These are phyloP conservation scores for Fusarium napiforme DNA, from an alignment of 2,329 filamentous ascomycete genomes.

Conservation along the genomic window DNA sequence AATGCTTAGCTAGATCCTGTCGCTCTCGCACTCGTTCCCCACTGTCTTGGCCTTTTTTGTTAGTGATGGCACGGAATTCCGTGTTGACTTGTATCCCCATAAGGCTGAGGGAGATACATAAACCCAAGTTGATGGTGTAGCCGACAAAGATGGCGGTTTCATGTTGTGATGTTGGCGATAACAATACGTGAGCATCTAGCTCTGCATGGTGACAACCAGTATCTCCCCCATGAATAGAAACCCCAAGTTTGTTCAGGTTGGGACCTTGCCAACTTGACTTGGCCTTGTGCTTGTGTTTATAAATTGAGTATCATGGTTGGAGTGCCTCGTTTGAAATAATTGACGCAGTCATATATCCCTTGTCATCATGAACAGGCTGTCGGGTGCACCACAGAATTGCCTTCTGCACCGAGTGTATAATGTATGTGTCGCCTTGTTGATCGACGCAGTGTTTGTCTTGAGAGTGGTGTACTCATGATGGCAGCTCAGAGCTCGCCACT, in stretches of 20 bases:
- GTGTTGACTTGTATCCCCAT: background rate
- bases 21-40: background rate
- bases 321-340: background rate
- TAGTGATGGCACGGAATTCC: background rate
- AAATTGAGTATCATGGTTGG: background rate
- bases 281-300: too few species aligned
- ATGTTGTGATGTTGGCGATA: background rate
- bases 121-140: background rate
- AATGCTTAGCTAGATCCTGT: background rate
- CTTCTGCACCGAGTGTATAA: too few species aligned
- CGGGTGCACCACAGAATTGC: too few species aligned
- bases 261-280: too few species aligned
- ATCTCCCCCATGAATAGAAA: background rate
- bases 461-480: background rate
- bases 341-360: too few species aligned
- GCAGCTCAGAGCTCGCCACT: background rate
- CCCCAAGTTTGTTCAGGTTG: fast-evolving
- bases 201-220: background rate
- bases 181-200: background rate
- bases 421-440: fast-evolving
- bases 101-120: background rate
- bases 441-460: too few species aligned
- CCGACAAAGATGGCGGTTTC: background rate
- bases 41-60: background rate
- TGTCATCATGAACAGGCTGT: background rate